phyloP scores from a whole-genome alignment of 2,329 filamentous ascomycete species.

The Phialocephala subalpina region DNA sequence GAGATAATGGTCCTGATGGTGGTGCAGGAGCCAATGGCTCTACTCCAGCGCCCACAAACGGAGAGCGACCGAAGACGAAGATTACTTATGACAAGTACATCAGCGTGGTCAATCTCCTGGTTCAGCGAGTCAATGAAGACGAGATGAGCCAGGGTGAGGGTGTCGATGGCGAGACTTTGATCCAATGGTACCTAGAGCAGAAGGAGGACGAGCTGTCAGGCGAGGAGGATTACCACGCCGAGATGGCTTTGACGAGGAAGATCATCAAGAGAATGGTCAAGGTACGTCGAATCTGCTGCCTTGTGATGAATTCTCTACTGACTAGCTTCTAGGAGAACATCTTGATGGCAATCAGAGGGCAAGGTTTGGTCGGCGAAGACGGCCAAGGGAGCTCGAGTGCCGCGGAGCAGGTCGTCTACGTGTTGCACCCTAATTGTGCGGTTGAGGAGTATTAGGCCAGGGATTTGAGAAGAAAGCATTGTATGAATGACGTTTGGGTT shows the following conservation, averaged over 20 bases:
- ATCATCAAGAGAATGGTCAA: slow-evolving; percentile 96
- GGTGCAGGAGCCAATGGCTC: slow-evolving; percentile 36
- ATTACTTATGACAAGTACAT: slow-evolving; percentile 97
- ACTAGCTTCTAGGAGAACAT: slow-evolving; percentile 77
- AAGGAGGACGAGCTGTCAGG: slow-evolving; percentile 83
- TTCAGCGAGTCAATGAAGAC: slow-evolving; percentile 84
- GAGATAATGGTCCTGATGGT: slow-evolving; percentile 43
- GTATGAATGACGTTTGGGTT: slow-evolving; percentile 26
- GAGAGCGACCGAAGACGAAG: slow-evolving; percentile 68
- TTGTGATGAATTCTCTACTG: background rate
- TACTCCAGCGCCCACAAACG: slow-evolving; percentile 37
- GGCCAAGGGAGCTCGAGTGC: slow-evolving; percentile 53
- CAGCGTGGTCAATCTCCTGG: slow-evolving; percentile 85
- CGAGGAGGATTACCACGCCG: slow-evolving; percentile 81
- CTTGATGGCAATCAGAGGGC: slow-evolving; percentile 78
- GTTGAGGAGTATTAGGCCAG: slow-evolving; percentile 61
- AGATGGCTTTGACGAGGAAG: slow-evolving; percentile 78
- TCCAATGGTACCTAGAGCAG: slow-evolving; percentile 92
- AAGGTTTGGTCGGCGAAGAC: slow-evolving; percentile 59
- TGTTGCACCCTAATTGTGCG: slow-evolving; percentile 93
- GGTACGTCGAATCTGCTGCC: slow-evolving; percentile 59
- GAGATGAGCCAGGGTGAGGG: slow-evolving; percentile 80
- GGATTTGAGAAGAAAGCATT: slow-evolving; percentile 4
- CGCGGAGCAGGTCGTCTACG: slow-evolving; percentile 72
- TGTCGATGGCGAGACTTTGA: slow-evolving; percentile 81